Evolutionary conservation across 176 grass and related monocot genomes (phyloP), one percentile per base, ranked within the genome.

Genomic region (Zizania latifolia): DNA sequence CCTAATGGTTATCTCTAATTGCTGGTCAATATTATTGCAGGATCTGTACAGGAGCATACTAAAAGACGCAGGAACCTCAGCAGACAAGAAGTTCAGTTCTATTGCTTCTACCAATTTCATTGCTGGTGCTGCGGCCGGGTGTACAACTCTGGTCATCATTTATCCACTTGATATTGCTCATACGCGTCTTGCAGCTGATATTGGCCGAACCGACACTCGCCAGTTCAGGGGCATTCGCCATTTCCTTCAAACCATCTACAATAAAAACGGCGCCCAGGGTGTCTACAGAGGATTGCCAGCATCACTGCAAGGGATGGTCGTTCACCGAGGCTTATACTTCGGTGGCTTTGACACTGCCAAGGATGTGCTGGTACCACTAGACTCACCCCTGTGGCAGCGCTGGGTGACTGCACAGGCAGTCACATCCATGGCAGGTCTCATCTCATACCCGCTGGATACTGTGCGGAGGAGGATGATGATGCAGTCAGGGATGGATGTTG

Each of bases 391-490:
- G 46, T 99, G 92, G 92, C 76, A 94, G 80, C 86, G 96, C 8
- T 99, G 96, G 96, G 79, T 82, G 3, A 66, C 69, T 0, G 96
- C 96, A 2, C 96, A 99, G 67, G 82, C 80, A 0, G 92, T 99
- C 17, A 92, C 89, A 10, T 91, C 96, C 30, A 87, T 72, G 50
- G 96, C 96, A 0, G 92, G 95, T 37, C 56, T 94, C 16, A 64
- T 92, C 37, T 95, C 96, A 0, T 99, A 99, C 69, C 96, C 96
- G 0, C 34, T 99, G 62, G 96, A 99, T 60, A 99, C 92, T 0
- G 92, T 99, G 34, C 68, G 96, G 6, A 81, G 96, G 75, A 88
- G 89, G 80, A 99, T 99, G 92, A 99, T 99, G 96, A 99, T 99
- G 96, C 96, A 99, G 63, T 92, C 91, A 0, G 96, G 96, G 55